Conservation (phyloP, 2,329 filamentous ascomycete species). For the Aspergillus ochraceoroseus region DNA sequence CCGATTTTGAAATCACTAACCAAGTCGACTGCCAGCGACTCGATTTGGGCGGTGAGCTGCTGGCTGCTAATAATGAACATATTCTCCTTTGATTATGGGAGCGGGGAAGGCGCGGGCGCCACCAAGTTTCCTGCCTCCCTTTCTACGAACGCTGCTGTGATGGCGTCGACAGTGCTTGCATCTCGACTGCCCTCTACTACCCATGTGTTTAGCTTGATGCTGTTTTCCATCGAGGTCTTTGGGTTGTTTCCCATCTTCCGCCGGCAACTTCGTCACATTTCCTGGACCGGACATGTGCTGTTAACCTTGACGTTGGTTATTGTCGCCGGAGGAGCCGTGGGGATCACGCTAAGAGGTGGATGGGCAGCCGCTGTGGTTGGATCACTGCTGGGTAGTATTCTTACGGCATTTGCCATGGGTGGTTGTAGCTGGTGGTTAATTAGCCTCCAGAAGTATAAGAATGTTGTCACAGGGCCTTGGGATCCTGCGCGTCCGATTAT, state of each 20-base stretch:
- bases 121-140: constrained; percentile 58
- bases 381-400: constrained; percentile 67
- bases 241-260: constrained; percentile 96
- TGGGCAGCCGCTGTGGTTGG: constrained; percentile 60
- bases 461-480: constrained; percentile 97
- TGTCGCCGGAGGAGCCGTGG: constrained; percentile 73
- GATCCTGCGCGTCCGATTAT: constrained; percentile 77
- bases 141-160: constrained; percentile 91
- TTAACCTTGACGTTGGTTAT: constrained; percentile 73
- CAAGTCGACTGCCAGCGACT: constrained; percentile 82
- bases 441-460: constrained; percentile 95
- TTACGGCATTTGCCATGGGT: constrained; percentile 76
- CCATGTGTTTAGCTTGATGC: constrained; percentile 88
- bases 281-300: constrained; percentile 72
- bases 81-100: constrained; percentile 95
- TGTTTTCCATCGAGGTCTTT: constrained; percentile 97
- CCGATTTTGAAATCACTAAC: constrained; percentile 98
- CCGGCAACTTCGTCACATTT: constrained; percentile 76
- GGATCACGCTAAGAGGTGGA: constrained; percentile 54
- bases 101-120: constrained; percentile 44
- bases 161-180: constrained; percentile 91
- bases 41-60: constrained; percentile 94
- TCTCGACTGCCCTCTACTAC: constrained; percentile 83
- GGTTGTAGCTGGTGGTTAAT: constrained; percentile 98
- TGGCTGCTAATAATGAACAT: constrained; percentile 93